Evolutionary conservation across 164 flowering plant genomes (phyloP), one percentile per base, ranked within the genome.

Genomic region (Nymphaea colorata): DNA sequence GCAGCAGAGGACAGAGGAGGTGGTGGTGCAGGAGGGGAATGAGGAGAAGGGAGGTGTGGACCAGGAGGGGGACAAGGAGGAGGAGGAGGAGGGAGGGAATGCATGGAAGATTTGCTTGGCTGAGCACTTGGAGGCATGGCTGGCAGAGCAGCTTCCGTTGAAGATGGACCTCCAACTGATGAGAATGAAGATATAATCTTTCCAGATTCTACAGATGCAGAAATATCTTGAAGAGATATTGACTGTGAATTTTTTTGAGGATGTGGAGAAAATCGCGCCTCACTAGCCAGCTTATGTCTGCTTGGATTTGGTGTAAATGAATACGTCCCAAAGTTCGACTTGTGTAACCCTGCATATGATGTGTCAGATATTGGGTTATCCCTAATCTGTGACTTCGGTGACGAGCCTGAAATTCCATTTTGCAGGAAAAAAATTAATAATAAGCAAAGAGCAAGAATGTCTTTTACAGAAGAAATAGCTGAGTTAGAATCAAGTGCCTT

Each of bases 381-480:
- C 44, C 78, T 79, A 72, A 75, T 70, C 74, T 57, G 79, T 67
- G 79, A 60, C 64, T 75, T 84, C 41, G 62, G 76, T 8, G 95
- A 77, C 67, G 97, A 85, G 73, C 87, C 98, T 90, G 87, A 72
- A 80, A 79, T 53, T 73, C 51, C 55, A 71, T 70, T 59, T 6
- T 25, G 43, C 11, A 67, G 0, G 42, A 43, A 6, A 47, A 6
- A 47, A 53, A 16, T n/a, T 45, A 41, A 7, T 41, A 44, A 57
- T 44, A 51, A 59, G 42, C 69, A 6, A 18, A n/a, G 4, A 36
- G 36, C 10, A 47, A 47, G 12, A 47, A 47, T 3, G 12, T 25
- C 36, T 25, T 47, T 47, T 47, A 47, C 7, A 47, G 55, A 10
- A 45, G 55, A 47, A 25, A 25, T 0, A 25, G 36, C 36, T 25